These are phyloP conservation scores for Aspergillus sparsus DNA, from an alignment of 495 filamentous ascomycete genomes.

Conservation along the genomic window DNA sequence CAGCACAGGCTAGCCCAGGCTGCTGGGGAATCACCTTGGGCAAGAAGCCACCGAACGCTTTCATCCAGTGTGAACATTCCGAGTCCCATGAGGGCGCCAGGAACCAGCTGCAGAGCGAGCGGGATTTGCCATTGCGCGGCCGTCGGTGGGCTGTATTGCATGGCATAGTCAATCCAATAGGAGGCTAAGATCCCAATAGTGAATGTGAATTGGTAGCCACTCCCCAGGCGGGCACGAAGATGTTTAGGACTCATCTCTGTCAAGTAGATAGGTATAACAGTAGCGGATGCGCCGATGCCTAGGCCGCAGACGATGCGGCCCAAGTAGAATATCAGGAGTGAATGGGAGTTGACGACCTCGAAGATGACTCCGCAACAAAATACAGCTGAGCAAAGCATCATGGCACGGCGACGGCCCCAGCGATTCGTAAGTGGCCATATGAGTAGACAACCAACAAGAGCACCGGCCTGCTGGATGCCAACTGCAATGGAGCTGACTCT, in stretches of 20 bases:
- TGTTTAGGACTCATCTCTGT: conserved; percentile 59
- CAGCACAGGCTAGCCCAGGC: conserved; percentile 52
- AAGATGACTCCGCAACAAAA: conserved; percentile 51
- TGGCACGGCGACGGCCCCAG: conserved; percentile 45
- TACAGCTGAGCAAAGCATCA: conserved; percentile 45
- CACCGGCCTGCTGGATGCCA: conserved; percentile 49
- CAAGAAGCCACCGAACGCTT: conserved; percentile 54
- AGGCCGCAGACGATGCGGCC: conserved; percentile 57
- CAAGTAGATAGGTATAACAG: conserved; percentile 58
- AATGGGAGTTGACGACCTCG: conserved; percentile 46
- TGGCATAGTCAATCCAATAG: conserved; percentile 57
- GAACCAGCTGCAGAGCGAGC: conserved; percentile 54
- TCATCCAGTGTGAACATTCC: conserved; percentile 52
- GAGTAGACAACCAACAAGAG: conserved; percentile 50
- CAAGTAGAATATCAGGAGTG: conserved; percentile 44
- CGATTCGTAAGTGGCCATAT: conserved; percentile 52
- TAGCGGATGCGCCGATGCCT: conserved; percentile 58
- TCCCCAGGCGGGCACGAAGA: conserved; percentile 53
- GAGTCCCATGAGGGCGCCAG: conserved; percentile 50
- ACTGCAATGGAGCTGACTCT: conserved; percentile 48
- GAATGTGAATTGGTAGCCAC: conserved; percentile 55
- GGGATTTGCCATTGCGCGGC: conserved; percentile 55
- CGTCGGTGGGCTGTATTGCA: conserved; percentile 59
- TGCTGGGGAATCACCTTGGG: conserved; percentile 39
- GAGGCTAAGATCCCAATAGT: conserved; percentile 53